Evolutionary conservation across 345 rosid genomes (phyloP), one percentile per base, ranked within the genome.

Genomic region (Salix koriyanagi): DNA sequence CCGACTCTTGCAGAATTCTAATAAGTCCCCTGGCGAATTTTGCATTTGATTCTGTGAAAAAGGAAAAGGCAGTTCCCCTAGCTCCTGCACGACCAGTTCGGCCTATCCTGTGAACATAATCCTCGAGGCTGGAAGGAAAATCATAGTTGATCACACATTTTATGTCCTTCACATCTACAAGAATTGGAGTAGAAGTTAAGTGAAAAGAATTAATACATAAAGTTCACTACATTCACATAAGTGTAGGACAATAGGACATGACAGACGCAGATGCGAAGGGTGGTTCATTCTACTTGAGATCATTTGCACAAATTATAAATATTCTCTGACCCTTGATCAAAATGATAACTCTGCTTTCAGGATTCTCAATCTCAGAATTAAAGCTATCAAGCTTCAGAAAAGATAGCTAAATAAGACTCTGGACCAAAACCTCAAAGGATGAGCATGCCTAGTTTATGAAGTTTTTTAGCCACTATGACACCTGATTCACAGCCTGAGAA

Each of bases 61-160:
- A 91, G 71, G 97, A 88, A 72, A 83, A 87, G 30, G 99, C 98
- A 75, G 90, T 93, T 79, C 98, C 99, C 79, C 79, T 93, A 5
- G 99, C 99, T 52, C 99, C 99, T 50, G 99, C 99, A 32, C 99
- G 96, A 65, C 99, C 99, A 2, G 99, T 96, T 77, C 99, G 82
- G 30, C 99, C 99, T 68, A 96, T 96, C 87, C 99, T 91, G 81
- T 96, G 99, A 69, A 96, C 85, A 80, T 96, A 96, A 83, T 93
- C 99, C 84, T 93, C 98, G 50, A 96, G 88, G 71, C 92, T 87
- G 26, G 96, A 76, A 37, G 99, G 99, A 82, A 96, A 96, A 85
- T 96, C 99, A 70, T 93, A 96, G 86, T 96, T 96, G 80, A 96
- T 85, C 81, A 96, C 99, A 83, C 97, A 96, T 75, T 96, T 96